These are phyloP conservation scores for Ascocoryne sarcoides DNA, from an alignment of 2,329 filamentous ascomycete genomes.

Conservation along the genomic window DNA sequence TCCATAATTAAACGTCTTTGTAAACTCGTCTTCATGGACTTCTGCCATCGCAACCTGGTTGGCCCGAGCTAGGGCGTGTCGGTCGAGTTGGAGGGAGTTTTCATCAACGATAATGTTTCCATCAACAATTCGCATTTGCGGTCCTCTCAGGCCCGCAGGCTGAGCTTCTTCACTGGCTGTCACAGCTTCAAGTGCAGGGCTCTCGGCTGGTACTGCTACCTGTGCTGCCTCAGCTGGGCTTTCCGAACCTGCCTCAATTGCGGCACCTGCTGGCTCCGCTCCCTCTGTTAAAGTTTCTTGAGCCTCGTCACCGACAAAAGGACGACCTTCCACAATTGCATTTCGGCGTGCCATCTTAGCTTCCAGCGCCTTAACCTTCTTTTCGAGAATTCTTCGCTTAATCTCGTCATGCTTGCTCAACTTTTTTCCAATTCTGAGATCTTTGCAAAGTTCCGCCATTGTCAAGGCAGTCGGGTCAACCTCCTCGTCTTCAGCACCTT, in stretches of 20 bases:
- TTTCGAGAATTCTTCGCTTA: slow-evolving; percentile 48
- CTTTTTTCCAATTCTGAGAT: slow-evolving; percentile 63
- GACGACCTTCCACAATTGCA: slow-evolving; percentile 13
- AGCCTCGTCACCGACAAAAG: slow-evolving; percentile 24
- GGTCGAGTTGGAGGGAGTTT: slow-evolving; percentile 57
- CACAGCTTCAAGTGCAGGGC: too few relatives aligned
- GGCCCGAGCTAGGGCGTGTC: slow-evolving; percentile 52
- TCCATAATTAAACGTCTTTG: slow-evolving; percentile 57
- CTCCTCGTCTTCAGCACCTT: slow-evolving; percentile 50
- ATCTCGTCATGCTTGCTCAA: slow-evolving; percentile 69
- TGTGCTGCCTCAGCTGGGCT: too few relatives aligned
- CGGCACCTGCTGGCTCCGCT: slow-evolving; percentile 1
- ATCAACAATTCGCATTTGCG: slow-evolving; percentile 24
- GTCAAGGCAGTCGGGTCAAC: slow-evolving; percentile 60
- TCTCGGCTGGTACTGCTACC: too few relatives aligned
- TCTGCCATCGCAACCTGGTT: slow-evolving; percentile 44
- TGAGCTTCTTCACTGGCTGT: slow-evolving; percentile 2
- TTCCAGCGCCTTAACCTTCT: slow-evolving; percentile 32
- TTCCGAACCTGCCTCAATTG: not conserved
- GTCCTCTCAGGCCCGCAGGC: slow-evolving; percentile 7
- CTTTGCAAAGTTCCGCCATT: slow-evolving; percentile 64
- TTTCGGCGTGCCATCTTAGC: slow-evolving; percentile 23
- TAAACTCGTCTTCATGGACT: slow-evolving; percentile 67
- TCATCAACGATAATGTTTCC: slow-evolving; percentile 67
- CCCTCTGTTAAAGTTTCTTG: slow-evolving; percentile 28